Percentiles rank a stretch among this genome's conserved stretches.
phyloP scores from a whole-genome alignment of 257 asterid species.

The Gardenia jasminoides region DNA sequence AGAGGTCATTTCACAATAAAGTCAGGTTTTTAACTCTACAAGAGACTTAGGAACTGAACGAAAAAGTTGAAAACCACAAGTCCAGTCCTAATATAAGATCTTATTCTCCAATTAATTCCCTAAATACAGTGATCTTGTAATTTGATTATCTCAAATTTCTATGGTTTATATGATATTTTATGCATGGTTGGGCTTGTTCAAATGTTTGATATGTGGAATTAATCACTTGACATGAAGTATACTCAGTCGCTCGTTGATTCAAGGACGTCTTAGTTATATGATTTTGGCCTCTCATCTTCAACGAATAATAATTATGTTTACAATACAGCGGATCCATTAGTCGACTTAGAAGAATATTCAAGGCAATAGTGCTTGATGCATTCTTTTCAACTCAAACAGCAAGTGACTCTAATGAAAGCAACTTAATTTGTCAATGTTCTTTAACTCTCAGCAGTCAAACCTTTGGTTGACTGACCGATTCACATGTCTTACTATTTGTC shows the following conservation, averaged over 20 bases:
- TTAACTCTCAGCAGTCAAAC: neutral
- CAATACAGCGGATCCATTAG: neutral
- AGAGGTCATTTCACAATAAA: too few species aligned
- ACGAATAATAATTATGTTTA: neutral
- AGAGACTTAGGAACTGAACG: too few species aligned
- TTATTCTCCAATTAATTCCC: neutral
- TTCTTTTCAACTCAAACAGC: neutral
- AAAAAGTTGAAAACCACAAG: neutral
- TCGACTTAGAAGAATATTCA: neutral
- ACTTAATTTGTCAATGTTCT: neutral
- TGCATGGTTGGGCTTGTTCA: too few species aligned
- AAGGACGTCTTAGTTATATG: neutral
- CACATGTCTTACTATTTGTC: neutral
- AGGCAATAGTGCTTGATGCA: neutral
- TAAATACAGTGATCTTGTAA: neutral
- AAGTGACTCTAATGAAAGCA: neutral
- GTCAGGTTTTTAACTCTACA: too few species aligned
- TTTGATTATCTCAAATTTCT: neutral
- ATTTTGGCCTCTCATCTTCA: neutral
- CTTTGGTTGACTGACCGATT: neutral
- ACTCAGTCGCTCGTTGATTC: neutral
- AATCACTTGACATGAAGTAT: neutral
- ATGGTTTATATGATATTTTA: neutral
- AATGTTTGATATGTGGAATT: neutral
- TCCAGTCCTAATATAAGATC: neutral